Conservation (phyloP, 2,329 filamentous ascomycete genomes). For the Diaporthe sp. region DNA sequence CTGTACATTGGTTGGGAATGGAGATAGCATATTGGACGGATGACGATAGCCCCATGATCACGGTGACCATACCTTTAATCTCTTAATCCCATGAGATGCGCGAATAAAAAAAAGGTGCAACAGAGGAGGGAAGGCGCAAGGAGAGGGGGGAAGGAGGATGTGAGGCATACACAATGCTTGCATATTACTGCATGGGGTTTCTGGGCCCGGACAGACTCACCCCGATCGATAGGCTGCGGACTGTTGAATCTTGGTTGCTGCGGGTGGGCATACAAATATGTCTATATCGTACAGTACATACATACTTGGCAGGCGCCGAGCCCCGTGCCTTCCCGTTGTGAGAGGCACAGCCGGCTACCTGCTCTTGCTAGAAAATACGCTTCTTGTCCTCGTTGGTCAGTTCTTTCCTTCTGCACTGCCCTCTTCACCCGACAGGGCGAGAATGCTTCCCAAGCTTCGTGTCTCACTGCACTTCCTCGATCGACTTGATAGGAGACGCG, state of each 20-base stretch:
- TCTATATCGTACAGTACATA: neutral
- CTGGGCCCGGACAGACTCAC: neutral
- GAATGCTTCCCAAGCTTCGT: neutral
- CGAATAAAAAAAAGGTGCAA: neutral
- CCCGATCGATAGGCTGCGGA: neutral
- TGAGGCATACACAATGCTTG: neutral
- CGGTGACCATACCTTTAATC: constrained; percentile 29
- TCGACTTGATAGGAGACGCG: neutral
- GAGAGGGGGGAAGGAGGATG: neutral
- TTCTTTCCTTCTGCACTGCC: neutral
- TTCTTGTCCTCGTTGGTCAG: neutral
- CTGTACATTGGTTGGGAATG: constrained; percentile 11
- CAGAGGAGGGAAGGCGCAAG: neutral
- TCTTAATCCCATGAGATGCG: constrained; percentile 13
- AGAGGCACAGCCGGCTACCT: constrained; percentile 11
- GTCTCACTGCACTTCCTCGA: neutral
- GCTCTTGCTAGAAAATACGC: constrained; percentile 4
- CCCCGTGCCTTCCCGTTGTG: constrained; percentile 23
- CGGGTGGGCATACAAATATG: neutral
- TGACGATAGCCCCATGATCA: neutral
- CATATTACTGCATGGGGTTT: constrained; percentile 7
- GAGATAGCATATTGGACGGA: neutral
- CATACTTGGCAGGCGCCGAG: constrained; percentile 6
- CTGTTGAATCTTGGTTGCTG: neutral
- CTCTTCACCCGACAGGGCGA: neutral